These are phyloP conservation scores for Salicornia ramosissima DNA, from an alignment of 148 eudicot species.

Conservation along the genomic window DNA sequence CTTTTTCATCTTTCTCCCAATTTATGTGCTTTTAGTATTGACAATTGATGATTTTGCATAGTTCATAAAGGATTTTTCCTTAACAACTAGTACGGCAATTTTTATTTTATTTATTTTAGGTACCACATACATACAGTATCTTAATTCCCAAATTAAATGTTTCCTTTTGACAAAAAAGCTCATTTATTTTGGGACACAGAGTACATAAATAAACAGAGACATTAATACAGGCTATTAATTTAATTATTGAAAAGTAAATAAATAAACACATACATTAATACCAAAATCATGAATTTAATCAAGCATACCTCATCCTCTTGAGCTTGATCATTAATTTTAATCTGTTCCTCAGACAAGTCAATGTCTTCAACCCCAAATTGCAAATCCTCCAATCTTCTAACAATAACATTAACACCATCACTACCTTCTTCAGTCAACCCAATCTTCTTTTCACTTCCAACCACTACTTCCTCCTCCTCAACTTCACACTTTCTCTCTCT, in stretches of 20 bases:
- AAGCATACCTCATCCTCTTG: conserved; percentile 86
- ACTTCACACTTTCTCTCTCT: conserved; percentile 8
- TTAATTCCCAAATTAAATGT: no score
- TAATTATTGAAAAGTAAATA: no score
- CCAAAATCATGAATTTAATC: neutral
- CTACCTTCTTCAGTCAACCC: conserved; percentile 11
- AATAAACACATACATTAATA: neutral
- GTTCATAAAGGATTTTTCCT: no score
- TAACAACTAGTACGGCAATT: no score
- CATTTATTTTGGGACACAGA: no score
- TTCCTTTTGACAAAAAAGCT: no score
- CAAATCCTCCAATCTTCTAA: conserved; percentile 46
- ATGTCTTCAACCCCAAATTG: conserved; percentile 41
- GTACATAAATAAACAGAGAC: neutral
- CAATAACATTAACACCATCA: conserved; percentile 31
- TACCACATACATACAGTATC: no score
- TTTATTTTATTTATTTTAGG: no score
- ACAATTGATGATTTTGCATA: no score
- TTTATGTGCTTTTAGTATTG: no score
- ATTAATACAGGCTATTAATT: neutral
- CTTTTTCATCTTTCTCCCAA: no score
- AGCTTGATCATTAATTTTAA: conserved; percentile 65
- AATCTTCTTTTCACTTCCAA: neutral
- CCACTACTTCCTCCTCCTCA: neutral
- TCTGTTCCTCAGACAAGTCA: conserved; percentile 53